Evolutionary conservation across 768 basidiomycete species (phyloP), one percentile per base, ranked within the genome.

Genomic region (Rhodotorula kratochvilovae): DNA sequence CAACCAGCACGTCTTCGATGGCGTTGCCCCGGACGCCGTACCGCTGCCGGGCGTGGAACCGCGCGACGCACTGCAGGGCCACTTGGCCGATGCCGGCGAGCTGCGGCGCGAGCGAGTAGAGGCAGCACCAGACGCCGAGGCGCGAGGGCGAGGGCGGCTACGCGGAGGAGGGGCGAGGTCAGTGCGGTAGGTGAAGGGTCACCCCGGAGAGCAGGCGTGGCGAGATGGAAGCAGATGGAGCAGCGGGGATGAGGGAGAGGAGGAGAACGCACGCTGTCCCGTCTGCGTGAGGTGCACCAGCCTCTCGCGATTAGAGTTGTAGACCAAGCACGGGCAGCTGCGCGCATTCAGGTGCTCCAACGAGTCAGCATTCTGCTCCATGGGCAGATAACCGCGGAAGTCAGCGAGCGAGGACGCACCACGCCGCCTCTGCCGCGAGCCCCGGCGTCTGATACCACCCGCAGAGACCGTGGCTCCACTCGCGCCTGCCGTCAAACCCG

Each of bases 291-390:
- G 36, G 31, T 71, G 67, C 23, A 23, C 27, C 5, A 71, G 42
- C 0, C 70, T 46, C 12, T 51, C 48, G 21, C 68, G 67, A 53
- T 68, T 75, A 27, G 36, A 17, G 1, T 60, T 60, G 61, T 60
- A 75, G 3, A 71, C 48, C 13, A 71, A 31, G 63, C 73, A 74
- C 5, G 73, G 73, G 56, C 73, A 74, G 68, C 71, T 72, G 46
- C 15, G 36, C 25, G 27, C 25, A 33, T 29, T 12, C 33, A 57
- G n/a, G n/a, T n/a, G n/a, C n/a, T n/a, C n/a, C n/a, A n/a, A n/a
- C n/a, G n/a, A n/a, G n/a, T n/a, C n/a, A n/a, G n/a, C n/a, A n/a
- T n/a, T n/a, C n/a, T n/a, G n/a, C n/a, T n/a, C n/a, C n/a, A n/a
- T n/a, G n/a, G n/a, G n/a, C n/a, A n/a, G n/a, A n/a, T n/a, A n/a